Percentiles rank a stretch among this genome's conserved stretches.
These are phyloP conservation scores for Erodium moschatum DNA, from an alignment of 441 rosid genomes.

Conservation along the genomic window DNA sequence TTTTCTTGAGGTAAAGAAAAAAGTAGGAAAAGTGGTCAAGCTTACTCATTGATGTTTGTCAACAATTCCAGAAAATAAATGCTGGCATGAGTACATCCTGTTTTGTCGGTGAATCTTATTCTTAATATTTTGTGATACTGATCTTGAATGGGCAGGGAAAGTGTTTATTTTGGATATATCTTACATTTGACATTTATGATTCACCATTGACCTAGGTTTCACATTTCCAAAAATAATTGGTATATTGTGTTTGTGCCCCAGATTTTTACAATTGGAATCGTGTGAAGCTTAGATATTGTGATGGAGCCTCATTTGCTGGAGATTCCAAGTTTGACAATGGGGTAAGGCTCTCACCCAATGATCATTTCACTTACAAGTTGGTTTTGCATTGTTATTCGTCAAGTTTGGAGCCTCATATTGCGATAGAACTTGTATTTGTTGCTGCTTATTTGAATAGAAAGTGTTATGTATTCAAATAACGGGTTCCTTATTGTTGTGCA, in stretches of 20 bases:
- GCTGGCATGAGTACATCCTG: background rate
- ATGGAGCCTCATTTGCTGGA: conserved; percentile 70
- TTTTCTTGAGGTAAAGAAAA: background rate
- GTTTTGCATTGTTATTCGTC: background rate
- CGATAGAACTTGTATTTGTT: background rate
- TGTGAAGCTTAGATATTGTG: conserved; percentile 64
- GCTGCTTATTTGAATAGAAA: background rate
- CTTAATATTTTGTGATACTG: too few relatives aligned
- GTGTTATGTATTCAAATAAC: conserved; percentile 5
- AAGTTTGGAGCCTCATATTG: too few relatives aligned
- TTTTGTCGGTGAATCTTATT: background rate
- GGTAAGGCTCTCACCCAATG: conserved; percentile 31
- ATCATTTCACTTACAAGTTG: background rate
- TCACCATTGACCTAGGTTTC: background rate
- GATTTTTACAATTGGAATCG: conserved; percentile 76
- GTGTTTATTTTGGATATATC: too few relatives aligned
- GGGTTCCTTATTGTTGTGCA: background rate
- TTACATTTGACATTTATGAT: background rate
- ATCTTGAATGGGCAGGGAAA: too few relatives aligned
- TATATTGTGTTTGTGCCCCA: conserved; percentile 19
- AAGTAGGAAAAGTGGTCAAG: background rate
- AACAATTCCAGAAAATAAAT: background rate
- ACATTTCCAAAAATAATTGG: too few relatives aligned
- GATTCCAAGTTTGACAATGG: conserved; percentile 46
- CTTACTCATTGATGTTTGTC: background rate